Conservation (phyloP, 2,329 filamentous ascomycete genomes). For the Paecilomyces fulvus region DNA sequence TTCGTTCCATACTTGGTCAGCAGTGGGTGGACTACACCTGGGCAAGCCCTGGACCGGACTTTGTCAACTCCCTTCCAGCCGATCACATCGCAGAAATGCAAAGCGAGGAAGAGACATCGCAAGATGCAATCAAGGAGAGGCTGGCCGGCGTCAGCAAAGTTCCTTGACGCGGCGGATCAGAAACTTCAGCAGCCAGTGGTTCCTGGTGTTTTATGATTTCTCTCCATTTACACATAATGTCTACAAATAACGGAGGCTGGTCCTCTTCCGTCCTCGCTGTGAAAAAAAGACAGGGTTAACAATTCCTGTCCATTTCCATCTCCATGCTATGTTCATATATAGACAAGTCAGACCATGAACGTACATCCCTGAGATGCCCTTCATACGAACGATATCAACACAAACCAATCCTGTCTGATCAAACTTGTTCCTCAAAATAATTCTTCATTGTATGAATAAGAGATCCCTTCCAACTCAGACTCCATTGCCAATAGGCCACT, state of each 20-base stretch:
- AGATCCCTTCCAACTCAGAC: background rate
- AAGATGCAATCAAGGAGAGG: background rate
- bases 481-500: too few species aligned
- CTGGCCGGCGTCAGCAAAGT: constrained; percentile 1
- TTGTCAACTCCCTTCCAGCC: constrained; percentile 28
- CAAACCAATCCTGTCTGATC: too few species aligned
- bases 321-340: background rate
- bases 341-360: background rate
- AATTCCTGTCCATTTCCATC: background rate
- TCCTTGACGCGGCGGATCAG: constrained; percentile 17
- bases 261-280: background rate
- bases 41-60: constrained; percentile 34
- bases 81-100: constrained; percentile 16
- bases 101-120: constrained; percentile 2
- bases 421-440: too few species aligned
- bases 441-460: background rate
- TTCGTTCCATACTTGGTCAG: constrained; percentile 30
- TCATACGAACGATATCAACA: too few species aligned
- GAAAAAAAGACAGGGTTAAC: background rate
- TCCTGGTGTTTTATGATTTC: background rate
- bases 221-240: background rate
- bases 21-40: constrained; percentile 40
- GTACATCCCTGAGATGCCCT: too few species aligned
- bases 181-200: background rate
- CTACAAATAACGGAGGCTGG: background rate